These are phyloP conservation scores for Amaranthus tricolor DNA, from an alignment of 179 eudicot genomes.

Conservation along the genomic window DNA sequence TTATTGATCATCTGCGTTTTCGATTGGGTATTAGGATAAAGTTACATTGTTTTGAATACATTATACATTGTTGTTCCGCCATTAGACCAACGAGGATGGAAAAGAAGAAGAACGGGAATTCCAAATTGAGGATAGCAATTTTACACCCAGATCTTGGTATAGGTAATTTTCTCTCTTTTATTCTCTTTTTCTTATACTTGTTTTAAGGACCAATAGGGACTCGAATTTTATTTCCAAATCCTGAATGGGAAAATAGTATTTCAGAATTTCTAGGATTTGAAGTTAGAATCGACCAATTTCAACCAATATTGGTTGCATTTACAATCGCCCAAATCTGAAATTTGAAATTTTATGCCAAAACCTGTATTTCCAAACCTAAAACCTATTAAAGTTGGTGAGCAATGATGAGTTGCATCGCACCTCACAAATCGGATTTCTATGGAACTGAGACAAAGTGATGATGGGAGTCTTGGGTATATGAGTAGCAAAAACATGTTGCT, in stretches of 20 bases:
- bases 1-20: too few relatives aligned
- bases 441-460: background rate
- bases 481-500: background rate
- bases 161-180: slow-evolving; percentile 33
- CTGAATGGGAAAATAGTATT: background rate
- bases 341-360: background rate
- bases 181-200: too few relatives aligned
- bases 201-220: background rate
- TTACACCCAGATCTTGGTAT: slow-evolving; percentile 95
- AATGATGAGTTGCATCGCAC: background rate
- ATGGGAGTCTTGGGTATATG: background rate
- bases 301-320: background rate
- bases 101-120: slow-evolving; percentile 32
- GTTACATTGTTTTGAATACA: background rate
- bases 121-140: slow-evolving; percentile 67
- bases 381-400: background rate
- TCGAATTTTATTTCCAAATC: background rate
- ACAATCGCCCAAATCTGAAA: background rate
- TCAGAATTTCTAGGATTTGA: background rate
- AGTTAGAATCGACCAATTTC: background rate
- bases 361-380: background rate
- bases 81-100: slow-evolving; percentile 24
- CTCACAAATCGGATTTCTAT: background rate
- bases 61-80: background rate
- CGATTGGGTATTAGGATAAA: too few relatives aligned